Evolutionary conservation across 2,329 filamentous ascomycete genomes (phyloP), one percentile per base, ranked within the genome.

Genomic region (Sclerotinia nivalis): DNA sequence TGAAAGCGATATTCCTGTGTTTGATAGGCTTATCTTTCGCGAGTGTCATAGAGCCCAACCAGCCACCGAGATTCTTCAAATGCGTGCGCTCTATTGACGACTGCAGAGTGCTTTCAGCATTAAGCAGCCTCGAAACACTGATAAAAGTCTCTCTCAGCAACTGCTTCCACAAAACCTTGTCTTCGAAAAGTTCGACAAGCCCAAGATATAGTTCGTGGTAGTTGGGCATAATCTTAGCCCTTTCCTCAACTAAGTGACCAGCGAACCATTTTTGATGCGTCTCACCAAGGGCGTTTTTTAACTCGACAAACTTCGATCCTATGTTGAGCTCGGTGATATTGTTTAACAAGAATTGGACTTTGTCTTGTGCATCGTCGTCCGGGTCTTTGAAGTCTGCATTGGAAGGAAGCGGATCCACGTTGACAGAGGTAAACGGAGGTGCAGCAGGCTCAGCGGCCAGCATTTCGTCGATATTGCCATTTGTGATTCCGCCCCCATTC

Each of bases 231-330:
- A 97, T 90, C 81, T 97, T 98, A 45, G 95, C 96, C 59, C 96
- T 93, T 79, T 97, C 93, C 77, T 97, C 95, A 3, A 99, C 96
- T 13, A 99, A 85, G 77, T 98, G 97, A 61, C 89, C 90, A 9
- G 96, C 96, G 78, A 99, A 99, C 96, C 96, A 99, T 78, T 96
- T 93, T 76, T 96, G 92, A 79, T 97, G 91, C 74, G 90, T 89
- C 67, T 91, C 88, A 65, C 93, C 89, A 61, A 99, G 82, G 58
- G 92, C 88, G 52, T 93, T 89, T 64, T 88, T 89, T 50, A 99
- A 86, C 74, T 97, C 93, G 67, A 86, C 85, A 76, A 95, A 90
- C 81, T 97, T 97, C 54, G 90, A 86, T 66, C 92, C 89, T 25
- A 99, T 84, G 58, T 97, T 98, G 55, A 91, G 89, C 75, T 96